Base-by-base conservation (phyloP, 208 protist species). In the Crithidia mellificae region DNA sequence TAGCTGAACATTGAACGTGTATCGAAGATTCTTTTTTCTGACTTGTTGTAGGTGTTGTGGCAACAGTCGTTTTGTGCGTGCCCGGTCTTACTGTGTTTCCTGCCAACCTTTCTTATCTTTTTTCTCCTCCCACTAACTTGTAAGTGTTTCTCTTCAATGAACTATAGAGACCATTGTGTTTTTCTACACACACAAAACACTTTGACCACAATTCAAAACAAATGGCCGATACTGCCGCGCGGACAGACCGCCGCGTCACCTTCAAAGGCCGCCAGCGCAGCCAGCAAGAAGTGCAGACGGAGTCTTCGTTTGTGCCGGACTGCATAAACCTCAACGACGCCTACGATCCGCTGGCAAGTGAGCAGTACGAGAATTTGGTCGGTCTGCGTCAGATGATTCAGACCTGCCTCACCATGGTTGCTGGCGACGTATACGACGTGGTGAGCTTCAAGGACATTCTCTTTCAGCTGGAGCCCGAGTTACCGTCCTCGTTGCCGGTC, bases 371-470 rank as follows among this genome's bases (percentile, higher is more conserved):
- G 9, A 70, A 91, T 29, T 69, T 97, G 0, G 59, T 65, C 15
- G 72, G 76, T 22, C 67, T 97, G 22, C 83, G 87, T 1, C 72
- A 87, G 52, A 72, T 88, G 54, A 93, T 95, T 63, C 73, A 90
- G 46, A 59, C 32, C 4, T 87, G 79, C 44, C 80, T 96, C 77
- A 66, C 67, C 14, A 81, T 94, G 47, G 71, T 97, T 12, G 89
- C 78, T 0, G 84, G 87, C 24, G 82, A 73, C 44, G 86, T 96
- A 20, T 95, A 94, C 74, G 93, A 97, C 63, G 77, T 96, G 24
- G 74, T 91, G 2, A 80, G 74, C 47, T 95, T 94, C 63, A 97
- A 97, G 74, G 91, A 97, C 67, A 80, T 97, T 29, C 63, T 96
- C 29, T 92, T 93, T 53, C 83, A 90, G 47, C 63, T 94, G 6